Percentiles rank a stretch among this genome's conserved stretches.
Conservation (phyloP, 2,329 filamentous ascomycete genomes). For the Colletotrichum eleusines region DNA sequence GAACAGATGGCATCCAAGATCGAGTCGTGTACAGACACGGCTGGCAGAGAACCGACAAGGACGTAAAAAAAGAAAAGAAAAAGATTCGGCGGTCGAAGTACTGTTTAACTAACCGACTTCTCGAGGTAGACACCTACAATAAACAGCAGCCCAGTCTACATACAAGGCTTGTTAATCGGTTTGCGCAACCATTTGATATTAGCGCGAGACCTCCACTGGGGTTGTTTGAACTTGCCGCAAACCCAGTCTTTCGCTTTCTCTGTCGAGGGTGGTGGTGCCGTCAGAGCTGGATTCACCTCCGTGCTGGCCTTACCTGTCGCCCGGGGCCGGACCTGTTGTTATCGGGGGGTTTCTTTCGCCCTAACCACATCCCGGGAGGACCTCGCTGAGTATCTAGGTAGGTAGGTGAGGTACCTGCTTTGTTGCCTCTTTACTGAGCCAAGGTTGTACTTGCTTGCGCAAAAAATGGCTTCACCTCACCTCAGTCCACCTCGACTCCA, state of each 20-base stretch:
- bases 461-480: slow-evolving; percentile 23
- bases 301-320: slow-evolving; percentile 3
- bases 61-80: no score
- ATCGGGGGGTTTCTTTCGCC: slow-evolving; percentile 11
- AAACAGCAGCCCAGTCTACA: slow-evolving; percentile 5
- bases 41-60: background rate
- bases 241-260: slow-evolving; percentile 15
- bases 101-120: no score
- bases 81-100: no score
- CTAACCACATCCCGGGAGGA: background rate
- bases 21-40: background rate
- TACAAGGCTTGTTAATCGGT: slow-evolving; percentile 1
- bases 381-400: background rate
- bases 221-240: slow-evolving; percentile 24
- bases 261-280: background rate
- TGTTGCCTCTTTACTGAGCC: slow-evolving; percentile 18
- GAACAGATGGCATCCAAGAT: slow-evolving; percentile 21
- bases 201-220: slow-evolving; percentile 3
- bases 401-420: background rate
- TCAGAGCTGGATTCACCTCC: slow-evolving; percentile 9
- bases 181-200: slow-evolving; percentile 17
- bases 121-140: background rate
- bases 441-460: slow-evolving; percentile 8
- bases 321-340: background rate
- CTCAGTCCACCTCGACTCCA: slow-evolving; percentile 12